Evolutionary conservation across 768 basidiomycete genomes (phyloP), one percentile per base, ranked within the genome.

Genomic region (Collybia sp.): DNA sequence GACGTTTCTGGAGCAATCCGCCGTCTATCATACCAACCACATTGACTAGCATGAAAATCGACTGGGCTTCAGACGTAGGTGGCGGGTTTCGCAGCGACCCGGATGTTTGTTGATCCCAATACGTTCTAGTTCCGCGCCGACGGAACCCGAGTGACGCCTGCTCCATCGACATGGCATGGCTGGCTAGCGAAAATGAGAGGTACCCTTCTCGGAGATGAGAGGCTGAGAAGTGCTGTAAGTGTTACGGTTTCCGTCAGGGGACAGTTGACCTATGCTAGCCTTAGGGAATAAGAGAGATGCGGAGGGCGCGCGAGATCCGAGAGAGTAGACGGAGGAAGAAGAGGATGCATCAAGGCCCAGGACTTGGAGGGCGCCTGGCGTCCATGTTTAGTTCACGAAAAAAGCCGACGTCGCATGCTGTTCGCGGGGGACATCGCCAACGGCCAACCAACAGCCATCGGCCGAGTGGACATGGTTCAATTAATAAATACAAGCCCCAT

Each of bases 141-240:
- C 58, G 73, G 72, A 37, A 61, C 65, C 43, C 71, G 72, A 42
- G 66, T 69, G 34, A 70, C 65, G 38, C 79, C 75, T 40, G 72
- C 70, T 30, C 74, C 76, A 35, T 82, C 76, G 5, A 73, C 75
- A 10, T 72, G 85, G 61, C 86, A 88, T 53, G 86, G 86, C 30
- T 88, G 85, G 84, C 68, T 88, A 48, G 79, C 81, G n/a, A 88
- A 88, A 63, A 76, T 82, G 77, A 75, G 85, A 49, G 86, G 85
- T 18, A 87, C 85, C 11, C 68, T 88, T 30, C 58, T 73, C 30
- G 84, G 83, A 31, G 71, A 85, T 56, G 84, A 87, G 57, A 56
- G 52, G 15, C 64, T 83, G 40, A 73, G 85, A 50, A 70, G 60
- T 44, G 75, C 66, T 62, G 78, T 76, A 52, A 39, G 60, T 48